Percentiles rank a stretch among this genome's conserved stretches.
phyloP scores from a whole-genome alignment of 2,329 filamentous ascomycete genomes.

The Aureobasidium sp. region DNA sequence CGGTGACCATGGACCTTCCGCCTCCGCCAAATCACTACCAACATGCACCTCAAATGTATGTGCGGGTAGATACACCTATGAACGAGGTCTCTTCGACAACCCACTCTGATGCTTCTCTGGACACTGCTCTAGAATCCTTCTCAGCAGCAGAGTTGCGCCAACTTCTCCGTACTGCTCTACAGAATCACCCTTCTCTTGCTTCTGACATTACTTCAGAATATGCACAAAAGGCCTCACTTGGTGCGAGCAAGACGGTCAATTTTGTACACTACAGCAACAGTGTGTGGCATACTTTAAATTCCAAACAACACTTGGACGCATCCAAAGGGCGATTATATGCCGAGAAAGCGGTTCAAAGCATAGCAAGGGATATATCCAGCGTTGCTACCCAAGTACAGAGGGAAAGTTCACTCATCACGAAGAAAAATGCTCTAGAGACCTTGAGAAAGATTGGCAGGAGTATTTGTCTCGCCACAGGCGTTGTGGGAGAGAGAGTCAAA shows the following conservation, averaged over 20 bases:
- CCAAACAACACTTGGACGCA: background rate
- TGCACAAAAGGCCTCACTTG: background rate
- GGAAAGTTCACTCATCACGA: background rate
- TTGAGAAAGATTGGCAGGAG: background rate
- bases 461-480: background rate
- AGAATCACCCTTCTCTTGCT: background rate
- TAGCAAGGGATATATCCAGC: background rate
- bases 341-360: background rate
- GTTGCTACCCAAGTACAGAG: background rate
- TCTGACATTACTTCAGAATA: background rate
- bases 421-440: constrained; percentile 2
- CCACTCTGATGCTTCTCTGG: background rate
- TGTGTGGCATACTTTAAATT: constrained; percentile 3
- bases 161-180: background rate
- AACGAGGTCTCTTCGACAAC: background rate
- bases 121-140: background rate
- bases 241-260: background rate
- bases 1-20: constrained; percentile 4
- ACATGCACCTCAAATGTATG: background rate
- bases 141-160: constrained; percentile 1
- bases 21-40: background rate
- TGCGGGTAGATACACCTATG: background rate
- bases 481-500: background rate
- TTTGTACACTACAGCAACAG: constrained; percentile 9
- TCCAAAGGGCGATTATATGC: background rate